These are phyloP conservation scores for Trichoderma asperelloides DNA, from an alignment of 495 filamentous ascomycete genomes.

Conservation along the genomic window DNA sequence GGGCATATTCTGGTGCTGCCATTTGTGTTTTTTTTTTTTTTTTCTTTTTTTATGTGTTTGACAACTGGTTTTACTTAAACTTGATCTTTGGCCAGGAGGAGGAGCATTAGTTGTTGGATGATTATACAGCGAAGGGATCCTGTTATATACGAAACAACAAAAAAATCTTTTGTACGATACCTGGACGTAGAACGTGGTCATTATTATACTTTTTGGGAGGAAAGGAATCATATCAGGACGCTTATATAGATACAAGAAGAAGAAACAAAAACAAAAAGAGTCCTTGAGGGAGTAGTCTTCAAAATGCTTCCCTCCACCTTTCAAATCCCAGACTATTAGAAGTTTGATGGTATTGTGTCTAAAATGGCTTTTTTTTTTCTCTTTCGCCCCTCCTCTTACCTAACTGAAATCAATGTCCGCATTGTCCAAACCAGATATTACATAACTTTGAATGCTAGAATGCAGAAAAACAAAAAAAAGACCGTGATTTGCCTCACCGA, in stretches of 20 bases:
- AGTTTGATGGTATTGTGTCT: neutral
- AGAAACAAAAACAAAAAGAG: neutral
- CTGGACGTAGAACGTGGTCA: neutral
- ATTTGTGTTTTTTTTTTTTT: neutral
- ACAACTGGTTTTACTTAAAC: neutral
- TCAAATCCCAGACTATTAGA: neutral
- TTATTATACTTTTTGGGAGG: neutral
- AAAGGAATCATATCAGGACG: neutral
- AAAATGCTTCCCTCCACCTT: neutral
- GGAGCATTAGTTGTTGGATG: neutral
- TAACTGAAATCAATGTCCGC: neutral
- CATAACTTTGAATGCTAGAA: neutral
- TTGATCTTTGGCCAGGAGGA: neutral
- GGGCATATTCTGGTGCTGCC: neutral
- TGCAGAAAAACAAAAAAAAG: neutral
- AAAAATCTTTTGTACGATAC: neutral
- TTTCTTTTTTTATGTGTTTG: neutral
- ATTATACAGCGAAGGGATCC: neutral
- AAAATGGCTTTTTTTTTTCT: neutral
- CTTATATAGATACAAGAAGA: neutral
- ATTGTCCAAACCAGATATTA: neutral
- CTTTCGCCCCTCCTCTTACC: constrained; percentile 2
- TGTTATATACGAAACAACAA: neutral
- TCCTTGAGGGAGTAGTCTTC: neutral
- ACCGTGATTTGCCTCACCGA: neutral